A percentile compares a stretch with the other conserved stretches of the same genome.
Evolutionary conservation across 163 green algal genomes (phyloP).

Genomic region (Chlorella variabilis): DNA sequence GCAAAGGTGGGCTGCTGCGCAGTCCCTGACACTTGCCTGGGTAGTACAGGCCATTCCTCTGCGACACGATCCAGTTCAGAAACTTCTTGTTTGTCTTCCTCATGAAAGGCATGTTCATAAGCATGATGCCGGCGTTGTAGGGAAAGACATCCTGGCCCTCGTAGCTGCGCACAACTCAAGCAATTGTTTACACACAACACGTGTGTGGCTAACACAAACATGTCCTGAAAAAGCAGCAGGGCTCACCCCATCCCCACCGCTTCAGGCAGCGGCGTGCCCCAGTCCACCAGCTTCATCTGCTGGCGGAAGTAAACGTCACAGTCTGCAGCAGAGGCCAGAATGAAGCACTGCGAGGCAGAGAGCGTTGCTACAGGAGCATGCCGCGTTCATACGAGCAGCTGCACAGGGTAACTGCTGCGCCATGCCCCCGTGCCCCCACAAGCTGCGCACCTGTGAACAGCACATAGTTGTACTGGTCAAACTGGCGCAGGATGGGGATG

Average conservation of each 20-base stretch:
- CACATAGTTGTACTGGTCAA: conserved; percentile 62
- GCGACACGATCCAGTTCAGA: conserved; percentile 43
- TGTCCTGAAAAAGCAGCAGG: background rate
- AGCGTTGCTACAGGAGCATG: too few species aligned
- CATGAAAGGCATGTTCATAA: conserved; percentile 56
- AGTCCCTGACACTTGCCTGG: background rate
- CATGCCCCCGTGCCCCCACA: too few species aligned
- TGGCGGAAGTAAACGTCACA: conserved; percentile 55
- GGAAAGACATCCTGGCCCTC: conserved; percentile 55
- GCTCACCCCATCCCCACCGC: conserved; percentile 53
- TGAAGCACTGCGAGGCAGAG: background rate
- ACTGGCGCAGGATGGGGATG: conserved; percentile 43
- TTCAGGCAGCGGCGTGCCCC: conserved; percentile 50
- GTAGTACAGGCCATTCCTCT: conserved; percentile 39
- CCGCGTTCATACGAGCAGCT: too few species aligned
- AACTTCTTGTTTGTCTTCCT: conserved; percentile 43
- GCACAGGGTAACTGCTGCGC: too few species aligned
- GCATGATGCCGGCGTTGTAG: conserved; percentile 62
- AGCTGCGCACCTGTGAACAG: conserved; percentile 52
- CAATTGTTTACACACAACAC: too few species aligned
- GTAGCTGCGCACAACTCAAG: conserved; percentile 5
- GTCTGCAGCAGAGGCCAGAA: background rate
- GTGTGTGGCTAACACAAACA: too few species aligned
- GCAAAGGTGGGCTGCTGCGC: background rate
- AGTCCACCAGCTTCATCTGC: conserved; percentile 51